Base-by-base conservation (phyloP, 768 basidiomycete species). In the Leccinellum albellum region DNA sequence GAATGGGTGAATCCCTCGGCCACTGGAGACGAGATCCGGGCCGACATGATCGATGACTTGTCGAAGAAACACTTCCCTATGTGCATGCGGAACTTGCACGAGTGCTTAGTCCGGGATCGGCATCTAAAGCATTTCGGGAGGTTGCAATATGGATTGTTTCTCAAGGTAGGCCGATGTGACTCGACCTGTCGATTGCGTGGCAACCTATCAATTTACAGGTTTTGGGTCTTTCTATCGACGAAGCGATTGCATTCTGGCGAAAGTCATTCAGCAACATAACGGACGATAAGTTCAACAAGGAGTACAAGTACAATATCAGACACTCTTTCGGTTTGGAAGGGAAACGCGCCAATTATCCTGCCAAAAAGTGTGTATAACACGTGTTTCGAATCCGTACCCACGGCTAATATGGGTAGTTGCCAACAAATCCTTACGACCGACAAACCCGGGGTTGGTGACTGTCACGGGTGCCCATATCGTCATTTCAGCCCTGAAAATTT, bases 271-370 rank as follows among this genome's bases (percentile, higher is more conserved):
- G 73, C 9, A 72, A 71, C 6, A 84, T 92, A 54, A 85, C 87
- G 10, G 96, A 98, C 57, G 94, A 98, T 74, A 88, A 93, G 70
- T 99, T 98, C 75, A 96, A 95, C 78, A 99, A 98, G 70, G 91
- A 97, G 69, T 88, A 98, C 80, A 88, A 85, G 65, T 99, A 99
- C 72, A 99, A 98, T 62, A 94, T 99, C 64, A 87, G 96, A 46
- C 97, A 99, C 70, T 87, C 86, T 5, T 99, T 87, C 66, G 97
- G 97, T 35, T 75, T 97, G 51, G 97, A 98, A 70, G 97, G 97
- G 10, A 92, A 89, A 72, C 84, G 96, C 45, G 90, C 88, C 40
- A 98, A 98, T 67, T 99, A 99, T 71, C 82, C 91, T 2, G 94
- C 97, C 1, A 92, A 88, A 75, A 95, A 83, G 96, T 91, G 57